Conservation (phyloP, 1,139 yeast genomes). For the Saccharomycopsis crataegensis region DNA sequence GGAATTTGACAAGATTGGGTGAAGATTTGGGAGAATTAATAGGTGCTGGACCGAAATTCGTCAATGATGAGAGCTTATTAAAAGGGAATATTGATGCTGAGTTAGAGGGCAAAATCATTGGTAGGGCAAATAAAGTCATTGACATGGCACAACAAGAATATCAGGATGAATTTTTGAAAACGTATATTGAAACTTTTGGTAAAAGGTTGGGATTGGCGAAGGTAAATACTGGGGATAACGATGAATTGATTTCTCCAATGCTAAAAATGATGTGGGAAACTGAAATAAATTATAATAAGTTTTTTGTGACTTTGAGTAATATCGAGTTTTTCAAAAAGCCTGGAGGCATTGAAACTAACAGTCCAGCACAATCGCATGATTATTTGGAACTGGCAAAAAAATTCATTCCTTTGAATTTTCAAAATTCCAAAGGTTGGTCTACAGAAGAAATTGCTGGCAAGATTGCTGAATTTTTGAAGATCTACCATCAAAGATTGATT, state of each 20-base stretch:
- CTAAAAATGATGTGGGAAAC: constrained; percentile 54
- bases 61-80: constrained; percentile 29
- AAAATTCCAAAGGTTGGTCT: constrained; percentile 32
- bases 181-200: constrained; percentile 54
- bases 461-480: constrained; percentile 8
- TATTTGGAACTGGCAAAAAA: constrained; percentile 22
- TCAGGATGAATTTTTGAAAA: constrained; percentile 51
- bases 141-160: constrained; percentile 59
- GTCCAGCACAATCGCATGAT: constrained; percentile 18
- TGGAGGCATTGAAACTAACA: neutral
- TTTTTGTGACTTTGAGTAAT: constrained; percentile 36
- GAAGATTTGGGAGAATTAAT: constrained; percentile 77
- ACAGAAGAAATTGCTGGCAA: constrained; percentile 32
- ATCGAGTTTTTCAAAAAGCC: neutral
- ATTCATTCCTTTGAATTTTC: constrained; percentile 25
- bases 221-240: constrained; percentile 36
- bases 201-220: constrained; percentile 58
- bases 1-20: constrained; percentile 83
- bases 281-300: constrained; percentile 71
- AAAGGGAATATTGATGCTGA: constrained; percentile 29
- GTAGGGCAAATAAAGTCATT: constrained; percentile 60
- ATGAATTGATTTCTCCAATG: constrained; percentile 51
- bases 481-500: constrained; percentile 2
- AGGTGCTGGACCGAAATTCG: constrained; percentile 56
- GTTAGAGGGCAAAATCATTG: constrained; percentile 44